Conservation (phyloP, 2,329 filamentous ascomycete genomes). For the Phyllosticta citriasiana region DNA sequence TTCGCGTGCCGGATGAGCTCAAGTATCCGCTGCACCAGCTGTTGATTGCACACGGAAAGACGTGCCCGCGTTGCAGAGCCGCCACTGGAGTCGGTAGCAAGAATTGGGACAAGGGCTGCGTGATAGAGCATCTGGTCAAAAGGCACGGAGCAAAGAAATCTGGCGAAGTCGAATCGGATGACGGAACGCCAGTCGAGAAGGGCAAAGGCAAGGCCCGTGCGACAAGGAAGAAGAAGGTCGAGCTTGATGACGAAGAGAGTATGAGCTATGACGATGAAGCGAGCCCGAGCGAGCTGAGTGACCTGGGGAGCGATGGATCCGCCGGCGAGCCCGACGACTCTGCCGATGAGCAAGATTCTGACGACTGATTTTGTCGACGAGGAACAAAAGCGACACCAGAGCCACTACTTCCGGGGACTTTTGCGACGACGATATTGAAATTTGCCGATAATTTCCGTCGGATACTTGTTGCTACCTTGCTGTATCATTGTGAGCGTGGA, state of each 20-base stretch:
- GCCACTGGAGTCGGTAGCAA: slow-evolving; percentile 50
- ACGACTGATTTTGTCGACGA: not conserved
- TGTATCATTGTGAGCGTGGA: not conserved
- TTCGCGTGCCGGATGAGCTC: slow-evolving; percentile 49
- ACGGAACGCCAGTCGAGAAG: not conserved
- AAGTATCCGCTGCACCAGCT: slow-evolving; percentile 56
- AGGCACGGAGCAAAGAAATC: slow-evolving; percentile 46
- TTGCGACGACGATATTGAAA: not conserved
- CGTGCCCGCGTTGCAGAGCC: slow-evolving; percentile 50
- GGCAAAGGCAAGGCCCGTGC: not conserved
- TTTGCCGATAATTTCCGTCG: not conserved
- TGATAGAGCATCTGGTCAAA: slow-evolving; percentile 53
- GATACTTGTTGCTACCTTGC: not conserved
- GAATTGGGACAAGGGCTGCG: slow-evolving; percentile 54
- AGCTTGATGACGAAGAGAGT: not conserved
- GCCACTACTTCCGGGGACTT: not conserved
- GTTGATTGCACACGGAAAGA: slow-evolving; percentile 53
- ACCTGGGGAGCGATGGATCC: slow-evolving; percentile 1
- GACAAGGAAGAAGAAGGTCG: not conserved
- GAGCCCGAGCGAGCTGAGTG: slow-evolving; percentile 1
- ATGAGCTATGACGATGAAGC: not conserved
- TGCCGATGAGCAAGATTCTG: not conserved
- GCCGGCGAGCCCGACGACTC: not conserved
- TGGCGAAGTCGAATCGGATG: slow-evolving; percentile 11
- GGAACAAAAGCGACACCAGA: not conserved